These are phyloP conservation scores for Fraxinus baroniana DNA, from an alignment of 305 asterid species.

Conservation along the genomic window DNA sequence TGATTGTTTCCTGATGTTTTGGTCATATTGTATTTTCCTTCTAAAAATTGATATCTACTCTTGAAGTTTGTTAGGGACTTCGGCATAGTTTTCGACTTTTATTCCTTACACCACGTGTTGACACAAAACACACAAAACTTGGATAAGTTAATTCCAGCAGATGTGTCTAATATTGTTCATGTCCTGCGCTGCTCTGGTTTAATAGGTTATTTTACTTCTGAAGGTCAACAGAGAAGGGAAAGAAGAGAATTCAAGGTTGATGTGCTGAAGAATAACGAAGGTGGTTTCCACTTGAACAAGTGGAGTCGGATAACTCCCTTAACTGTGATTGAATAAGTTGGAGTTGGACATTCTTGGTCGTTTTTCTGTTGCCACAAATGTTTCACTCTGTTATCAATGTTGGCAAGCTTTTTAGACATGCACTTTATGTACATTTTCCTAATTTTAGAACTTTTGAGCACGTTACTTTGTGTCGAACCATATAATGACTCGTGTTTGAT, in stretches of 20 bases:
- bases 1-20: neutral
- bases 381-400: neutral
- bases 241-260: neutral
- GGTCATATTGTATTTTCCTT: neutral
- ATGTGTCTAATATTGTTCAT: neutral
- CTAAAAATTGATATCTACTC: neutral
- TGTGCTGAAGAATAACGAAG: neutral
- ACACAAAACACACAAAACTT: neutral
- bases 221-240: neutral
- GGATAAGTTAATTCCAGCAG: neutral
- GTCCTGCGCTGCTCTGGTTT: neutral
- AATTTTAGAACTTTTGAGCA: neutral
- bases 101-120: neutral
- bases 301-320: neutral
- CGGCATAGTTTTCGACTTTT: neutral
- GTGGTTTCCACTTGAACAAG: neutral
- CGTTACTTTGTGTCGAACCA: neutral
- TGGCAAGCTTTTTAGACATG: neutral
- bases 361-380: neutral
- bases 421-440: neutral
- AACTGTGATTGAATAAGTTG: neutral
- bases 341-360: neutral
- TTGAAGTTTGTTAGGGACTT: neutral
- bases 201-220: neutral
- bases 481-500: neutral